These are phyloP conservation scores for Rhododendron simsii DNA, from an alignment of 148 eudicot species.

Conservation along the genomic window DNA sequence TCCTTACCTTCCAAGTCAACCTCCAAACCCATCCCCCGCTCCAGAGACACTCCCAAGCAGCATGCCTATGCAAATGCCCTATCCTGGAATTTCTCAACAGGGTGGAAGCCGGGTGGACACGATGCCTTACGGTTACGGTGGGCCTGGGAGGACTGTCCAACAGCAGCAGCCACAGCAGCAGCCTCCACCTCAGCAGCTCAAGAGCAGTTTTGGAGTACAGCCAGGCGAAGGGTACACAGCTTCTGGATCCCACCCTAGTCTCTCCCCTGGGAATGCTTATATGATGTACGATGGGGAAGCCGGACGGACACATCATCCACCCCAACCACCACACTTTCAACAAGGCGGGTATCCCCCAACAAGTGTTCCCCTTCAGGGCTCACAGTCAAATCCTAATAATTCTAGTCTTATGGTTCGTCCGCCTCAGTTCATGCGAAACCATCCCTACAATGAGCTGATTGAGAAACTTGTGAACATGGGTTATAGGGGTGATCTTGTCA, in stretches of 20 bases:
- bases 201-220: constrained; percentile 46
- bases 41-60: constrained; percentile 52
- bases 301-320: constrained; percentile 42
- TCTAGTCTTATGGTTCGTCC: constrained; percentile 46
- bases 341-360: constrained; percentile 59
- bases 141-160: constrained; percentile 47
- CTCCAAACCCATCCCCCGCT: constrained; percentile 48
- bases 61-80: constrained; percentile 72
- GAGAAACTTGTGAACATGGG: constrained; percentile 95
- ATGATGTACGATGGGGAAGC: constrained; percentile 65
- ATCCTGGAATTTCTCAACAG: constrained; percentile 55
- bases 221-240: constrained; percentile 61
- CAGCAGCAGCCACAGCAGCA: constrained; percentile 39
- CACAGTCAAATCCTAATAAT: constrained; percentile 38
- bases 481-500: constrained; percentile 81
- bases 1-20: constrained; percentile 58
- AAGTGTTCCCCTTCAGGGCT: constrained; percentile 40
- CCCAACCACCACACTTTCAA: constrained; percentile 50
- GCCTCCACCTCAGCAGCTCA: constrained; percentile 68
- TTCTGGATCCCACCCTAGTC: constrained; percentile 53
- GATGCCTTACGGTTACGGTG: constrained; percentile 67
- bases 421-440: constrained; percentile 58
- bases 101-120: constrained; percentile 45
- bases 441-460: constrained; percentile 83
- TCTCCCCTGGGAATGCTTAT: constrained; percentile 57